These are phyloP conservation scores for Penicillium daleae DNA, from an alignment of 495 filamentous ascomycete species.

Conservation along the genomic window DNA sequence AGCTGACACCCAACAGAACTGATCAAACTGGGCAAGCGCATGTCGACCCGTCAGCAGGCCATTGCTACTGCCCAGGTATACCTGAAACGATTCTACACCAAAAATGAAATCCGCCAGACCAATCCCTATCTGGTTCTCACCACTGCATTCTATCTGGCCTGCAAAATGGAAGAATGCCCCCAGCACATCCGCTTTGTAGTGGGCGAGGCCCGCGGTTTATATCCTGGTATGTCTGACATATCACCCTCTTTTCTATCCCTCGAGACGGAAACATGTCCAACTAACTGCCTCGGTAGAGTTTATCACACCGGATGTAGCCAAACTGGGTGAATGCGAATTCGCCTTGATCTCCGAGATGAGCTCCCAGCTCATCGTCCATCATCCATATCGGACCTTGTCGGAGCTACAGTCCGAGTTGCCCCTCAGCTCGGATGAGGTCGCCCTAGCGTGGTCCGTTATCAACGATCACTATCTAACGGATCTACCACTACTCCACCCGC, in stretches of 20 bases:
- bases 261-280: not conserved
- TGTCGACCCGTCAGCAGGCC: conserved; percentile 81
- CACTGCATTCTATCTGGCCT: conserved; percentile 92
- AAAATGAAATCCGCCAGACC: conserved; percentile 87
- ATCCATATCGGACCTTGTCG: conserved; percentile 90
- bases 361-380: conserved; percentile 92
- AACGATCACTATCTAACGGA: conserved; percentile 98
- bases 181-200: conserved; percentile 92
- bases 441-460: conserved; percentile 82
- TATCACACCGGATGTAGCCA: conserved; percentile 78
- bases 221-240: conserved; percentile 69
- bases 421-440: conserved; percentile 76
- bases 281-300: conserved; percentile 59
- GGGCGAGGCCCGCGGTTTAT: conserved; percentile 81
- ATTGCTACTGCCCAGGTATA: conserved; percentile 95
- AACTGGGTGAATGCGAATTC: conserved; percentile 96
- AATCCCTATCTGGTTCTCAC: conserved; percentile 92
- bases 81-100: conserved; percentile 89
- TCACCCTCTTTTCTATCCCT: not conserved
- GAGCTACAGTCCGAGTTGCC: conserved; percentile 70
- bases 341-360: conserved; percentile 92
- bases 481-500: conserved; percentile 82
- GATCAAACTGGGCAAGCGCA: conserved; percentile 76
- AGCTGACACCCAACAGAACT: conserved; percentile 59
- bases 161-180: conserved; percentile 98